Evolutionary conservation across 768 basidiomycete genomes (phyloP).

Genomic region (Rhodotorula babjevae): DNA sequence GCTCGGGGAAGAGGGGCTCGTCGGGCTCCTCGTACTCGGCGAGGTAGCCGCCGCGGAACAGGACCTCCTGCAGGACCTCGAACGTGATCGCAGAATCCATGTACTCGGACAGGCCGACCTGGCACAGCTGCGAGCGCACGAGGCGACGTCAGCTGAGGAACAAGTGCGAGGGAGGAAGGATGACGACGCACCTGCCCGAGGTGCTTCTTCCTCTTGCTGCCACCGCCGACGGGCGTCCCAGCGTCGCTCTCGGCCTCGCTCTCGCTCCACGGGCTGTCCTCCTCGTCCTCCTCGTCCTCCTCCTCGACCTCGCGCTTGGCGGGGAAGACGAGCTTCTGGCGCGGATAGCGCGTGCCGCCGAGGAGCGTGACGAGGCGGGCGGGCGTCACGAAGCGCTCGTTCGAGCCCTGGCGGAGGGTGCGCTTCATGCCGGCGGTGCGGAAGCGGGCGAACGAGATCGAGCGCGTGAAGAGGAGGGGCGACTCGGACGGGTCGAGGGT

Average conservation of each 20-base stretch:
- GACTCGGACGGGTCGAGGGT: conserved; percentile 32
- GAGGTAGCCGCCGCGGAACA: conserved; percentile 65
- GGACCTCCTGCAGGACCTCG: conserved; percentile 78
- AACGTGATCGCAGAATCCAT: conserved; percentile 84
- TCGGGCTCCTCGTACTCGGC: conserved; percentile 38
- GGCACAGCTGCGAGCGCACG: conserved; percentile 67
- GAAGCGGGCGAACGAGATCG: conserved; percentile 94
- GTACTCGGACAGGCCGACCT: conserved; percentile 96
- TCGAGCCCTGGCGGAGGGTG: conserved; percentile 80
- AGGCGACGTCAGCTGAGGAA: too few species aligned
- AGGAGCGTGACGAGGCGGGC: conserved; percentile 58
- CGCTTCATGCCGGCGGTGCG: conserved; percentile 93
- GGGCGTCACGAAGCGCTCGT: conserved; percentile 86
- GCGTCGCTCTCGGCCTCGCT: conserved; percentile 9
- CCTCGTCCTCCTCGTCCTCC: conserved; percentile 45
- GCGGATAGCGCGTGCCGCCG: conserved; percentile 35
- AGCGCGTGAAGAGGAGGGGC: conserved; percentile 59
- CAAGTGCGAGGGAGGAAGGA: not conserved
- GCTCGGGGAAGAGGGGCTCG: conserved; percentile 25
- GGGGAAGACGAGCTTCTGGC: not conserved
- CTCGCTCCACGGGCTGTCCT: conserved; percentile 24
- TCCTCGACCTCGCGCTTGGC: conserved; percentile 4
- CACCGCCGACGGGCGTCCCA: conserved; percentile 1
- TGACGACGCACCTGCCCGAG: conserved; percentile 2
- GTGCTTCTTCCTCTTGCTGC: conserved; percentile 52